phyloP scores from a whole-genome alignment of 108 stramenopile species.

The Craspedostauros australis region DNA sequence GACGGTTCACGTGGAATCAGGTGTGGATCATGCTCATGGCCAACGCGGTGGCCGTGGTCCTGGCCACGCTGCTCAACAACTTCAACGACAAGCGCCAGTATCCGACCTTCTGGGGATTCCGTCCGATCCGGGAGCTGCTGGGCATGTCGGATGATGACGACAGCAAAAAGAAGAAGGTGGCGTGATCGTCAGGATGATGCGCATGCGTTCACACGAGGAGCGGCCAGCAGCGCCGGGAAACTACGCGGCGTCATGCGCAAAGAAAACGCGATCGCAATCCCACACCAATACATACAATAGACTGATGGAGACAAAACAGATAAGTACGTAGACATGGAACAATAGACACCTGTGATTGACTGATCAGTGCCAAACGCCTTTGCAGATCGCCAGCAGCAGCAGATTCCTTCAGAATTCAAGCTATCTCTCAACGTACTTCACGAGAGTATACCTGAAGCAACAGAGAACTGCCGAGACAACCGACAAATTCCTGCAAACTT shows the following conservation, averaged over 20 bases:
- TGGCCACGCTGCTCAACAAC: conserved; percentile 47
- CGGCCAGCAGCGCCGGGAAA: too few relatives aligned
- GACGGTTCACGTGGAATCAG: conserved; percentile 9
- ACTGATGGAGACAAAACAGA: too few relatives aligned
- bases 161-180: too few relatives aligned
- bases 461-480: not conserved
- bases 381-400: not conserved
- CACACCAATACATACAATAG: too few relatives aligned
- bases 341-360: conserved; percentile 3
- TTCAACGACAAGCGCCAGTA: conserved; percentile 45
- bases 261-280: too few relatives aligned
- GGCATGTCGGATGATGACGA: too few relatives aligned
- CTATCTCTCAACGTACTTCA: not conserved
- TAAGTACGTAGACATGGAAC: conserved; percentile 11
- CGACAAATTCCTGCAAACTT: conserved; percentile 1
- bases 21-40: conserved; percentile 24
- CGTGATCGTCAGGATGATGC: too few relatives aligned
- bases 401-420: not conserved
- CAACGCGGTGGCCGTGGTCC: conserved; percentile 18
- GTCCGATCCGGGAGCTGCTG: too few relatives aligned
- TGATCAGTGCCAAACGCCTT: conserved; percentile 4
- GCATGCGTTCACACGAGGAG: too few relatives aligned
- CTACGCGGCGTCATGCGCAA: too few relatives aligned
- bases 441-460: not conserved
- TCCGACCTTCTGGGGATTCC: conserved; percentile 42